These are phyloP conservation scores for Afroboletus lepidellus DNA, from an alignment of 1,284 basidiomycete genomes.

Conservation along the genomic window DNA sequence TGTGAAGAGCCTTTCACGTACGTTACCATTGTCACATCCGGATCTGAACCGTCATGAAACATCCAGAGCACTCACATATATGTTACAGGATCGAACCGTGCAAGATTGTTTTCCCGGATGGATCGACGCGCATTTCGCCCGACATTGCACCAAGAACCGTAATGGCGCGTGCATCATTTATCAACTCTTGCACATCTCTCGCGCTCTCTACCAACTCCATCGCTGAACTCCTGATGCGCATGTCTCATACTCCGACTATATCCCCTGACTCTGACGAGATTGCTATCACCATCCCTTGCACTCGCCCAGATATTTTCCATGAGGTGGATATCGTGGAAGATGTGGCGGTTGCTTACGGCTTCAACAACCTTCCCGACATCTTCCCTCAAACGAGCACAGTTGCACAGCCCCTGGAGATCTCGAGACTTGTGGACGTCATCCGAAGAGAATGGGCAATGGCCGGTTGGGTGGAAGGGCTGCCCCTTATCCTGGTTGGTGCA, in stretches of 20 bases:
- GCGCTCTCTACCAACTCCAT: constrained; percentile 62
- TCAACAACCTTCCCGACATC: constrained; percentile 91
- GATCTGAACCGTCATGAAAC: neutral
- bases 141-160: constrained; percentile 74
- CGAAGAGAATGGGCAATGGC: constrained; percentile 90
- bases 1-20: constrained; percentile 89
- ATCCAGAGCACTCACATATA: constrained; percentile 1
- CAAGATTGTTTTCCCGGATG: constrained; percentile 77
- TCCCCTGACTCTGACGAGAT: constrained; percentile 58
- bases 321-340: constrained; percentile 99
- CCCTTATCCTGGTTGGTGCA: constrained; percentile 92
- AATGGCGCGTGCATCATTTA: constrained; percentile 83
- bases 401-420: constrained; percentile 88
- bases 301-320: constrained; percentile 95
- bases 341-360: constrained; percentile 95
- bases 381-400: constrained; percentile 97
- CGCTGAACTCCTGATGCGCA: constrained; percentile 67
- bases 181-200: constrained; percentile 95
- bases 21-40: constrained; percentile 30
- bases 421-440: constrained; percentile 88
- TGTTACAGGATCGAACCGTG: constrained; percentile 83
- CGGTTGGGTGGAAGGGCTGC: constrained; percentile 94
- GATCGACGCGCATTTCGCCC: constrained; percentile 76
- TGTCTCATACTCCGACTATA: constrained; percentile 60
- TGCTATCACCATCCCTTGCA: constrained; percentile 80